Evolutionary conservation across 2,329 filamentous ascomycete genomes (phyloP).

Genomic region (Aspergillus sp.): DNA sequence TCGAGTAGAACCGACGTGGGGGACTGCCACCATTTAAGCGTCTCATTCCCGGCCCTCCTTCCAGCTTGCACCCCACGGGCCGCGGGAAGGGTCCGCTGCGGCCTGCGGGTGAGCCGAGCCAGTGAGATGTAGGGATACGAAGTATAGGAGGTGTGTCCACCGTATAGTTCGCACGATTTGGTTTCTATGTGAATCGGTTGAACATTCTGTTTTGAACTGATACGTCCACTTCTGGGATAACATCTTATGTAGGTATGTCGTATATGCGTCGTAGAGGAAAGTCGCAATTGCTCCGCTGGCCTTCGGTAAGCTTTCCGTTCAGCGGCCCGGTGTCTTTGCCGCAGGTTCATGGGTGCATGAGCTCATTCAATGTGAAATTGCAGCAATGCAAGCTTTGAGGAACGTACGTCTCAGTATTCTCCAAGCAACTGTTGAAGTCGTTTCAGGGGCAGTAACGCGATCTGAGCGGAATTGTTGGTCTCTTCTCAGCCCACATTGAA

Average conservation of each 20-base stretch:
- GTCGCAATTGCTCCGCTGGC: neutral
- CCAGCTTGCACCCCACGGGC: neutral
- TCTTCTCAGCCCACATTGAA: too few relatives aligned
- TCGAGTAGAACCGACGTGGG: neutral
- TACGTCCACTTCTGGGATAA: too few relatives aligned
- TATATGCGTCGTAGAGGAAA: too few relatives aligned
- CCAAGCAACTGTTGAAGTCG: too few relatives aligned
- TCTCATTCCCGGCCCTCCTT: neutral
- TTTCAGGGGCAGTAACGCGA: too few relatives aligned
- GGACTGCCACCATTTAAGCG: neutral
- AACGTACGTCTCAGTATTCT: too few relatives aligned
- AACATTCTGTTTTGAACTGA: too few relatives aligned
- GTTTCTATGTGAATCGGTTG: too few relatives aligned
- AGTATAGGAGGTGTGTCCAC: neutral
- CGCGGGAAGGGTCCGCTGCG: neutral
- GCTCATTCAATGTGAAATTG: neutral
- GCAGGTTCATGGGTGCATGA: neutral
- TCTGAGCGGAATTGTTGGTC: too few relatives aligned
- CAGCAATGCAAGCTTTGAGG: too few relatives aligned
- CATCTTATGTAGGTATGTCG: too few relatives aligned
- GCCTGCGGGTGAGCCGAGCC: neutral
- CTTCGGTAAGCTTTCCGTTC: neutral
- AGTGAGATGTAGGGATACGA: neutral
- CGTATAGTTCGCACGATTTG: too few relatives aligned
- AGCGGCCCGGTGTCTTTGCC: neutral